Conservation (phyloP, 148 eudicot genomes). For the Rhododendron kiyosumense region DNA sequence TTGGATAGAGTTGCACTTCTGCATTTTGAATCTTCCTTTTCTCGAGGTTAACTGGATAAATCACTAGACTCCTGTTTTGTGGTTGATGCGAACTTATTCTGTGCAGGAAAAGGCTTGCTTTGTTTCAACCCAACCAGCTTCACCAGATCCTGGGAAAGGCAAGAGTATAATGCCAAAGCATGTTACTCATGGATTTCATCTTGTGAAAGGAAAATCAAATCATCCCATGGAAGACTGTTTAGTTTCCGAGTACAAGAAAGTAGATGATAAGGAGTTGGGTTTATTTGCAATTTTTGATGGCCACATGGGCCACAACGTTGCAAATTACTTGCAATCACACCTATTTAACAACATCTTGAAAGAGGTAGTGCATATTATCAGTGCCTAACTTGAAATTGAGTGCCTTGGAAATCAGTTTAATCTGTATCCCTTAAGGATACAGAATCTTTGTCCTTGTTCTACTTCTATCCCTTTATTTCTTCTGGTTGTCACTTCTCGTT, state of each 20-base stretch:
- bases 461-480: neutral
- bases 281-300: constrained; percentile 69
- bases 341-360: constrained; percentile 50
- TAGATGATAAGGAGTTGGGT: constrained; percentile 48
- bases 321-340: constrained; percentile 42
- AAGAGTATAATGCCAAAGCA: constrained; percentile 31
- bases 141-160: constrained; percentile 43
- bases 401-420: neutral
- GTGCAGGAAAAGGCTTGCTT: constrained; percentile 20
- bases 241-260: constrained; percentile 42
- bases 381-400: neutral
- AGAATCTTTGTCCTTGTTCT: neutral
- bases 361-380: constrained; percentile 27
- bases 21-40: neutral
- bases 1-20: neutral
- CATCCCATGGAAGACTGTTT: constrained; percentile 66
- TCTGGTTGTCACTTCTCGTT: neutral
- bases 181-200: constrained; percentile 47
- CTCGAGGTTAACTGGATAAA: neutral
- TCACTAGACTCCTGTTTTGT: neutral
- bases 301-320: constrained; percentile 60
- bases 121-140: constrained; percentile 1
- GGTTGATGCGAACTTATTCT: neutral
- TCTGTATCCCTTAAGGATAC: neutral
- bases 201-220: constrained; percentile 62